phyloP scores from a whole-genome alignment of 2,329 filamentous ascomycete genomes.

The Claviceps humidiphila region DNA sequence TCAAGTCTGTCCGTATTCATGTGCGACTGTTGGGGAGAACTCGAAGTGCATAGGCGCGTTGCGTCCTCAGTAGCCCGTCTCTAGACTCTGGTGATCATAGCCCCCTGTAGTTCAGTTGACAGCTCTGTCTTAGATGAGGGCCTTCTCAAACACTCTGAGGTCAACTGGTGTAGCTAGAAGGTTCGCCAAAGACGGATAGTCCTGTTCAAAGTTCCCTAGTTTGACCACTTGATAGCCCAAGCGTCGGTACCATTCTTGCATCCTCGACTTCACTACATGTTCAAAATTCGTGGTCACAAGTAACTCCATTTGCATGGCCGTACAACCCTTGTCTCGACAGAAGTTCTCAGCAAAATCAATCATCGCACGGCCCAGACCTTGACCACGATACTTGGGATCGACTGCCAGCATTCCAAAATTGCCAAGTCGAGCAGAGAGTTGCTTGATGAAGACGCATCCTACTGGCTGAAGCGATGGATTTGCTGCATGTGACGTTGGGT shows the following conservation, averaged over 20 bases:
- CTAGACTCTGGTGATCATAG: not conserved
- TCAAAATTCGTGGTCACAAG: slow-evolving; percentile 14
- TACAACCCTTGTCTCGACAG: slow-evolving; percentile 14
- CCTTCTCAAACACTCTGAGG: slow-evolving; percentile 18
- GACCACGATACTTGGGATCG: slow-evolving; percentile 11
- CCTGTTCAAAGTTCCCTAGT: slow-evolving; percentile 14
- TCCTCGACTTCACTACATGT: slow-evolving; percentile 15
- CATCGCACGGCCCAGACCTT: slow-evolving; percentile 14
- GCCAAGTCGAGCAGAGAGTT: slow-evolving; percentile 9
- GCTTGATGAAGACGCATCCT: slow-evolving; percentile 17
- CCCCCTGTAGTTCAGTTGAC: too few species aligned
- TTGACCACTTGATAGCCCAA: slow-evolving; percentile 16
- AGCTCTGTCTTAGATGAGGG: slow-evolving; percentile 1
- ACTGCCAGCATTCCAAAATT: slow-evolving; percentile 18
- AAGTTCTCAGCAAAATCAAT: slow-evolving; percentile 16
- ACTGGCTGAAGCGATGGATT: slow-evolving; percentile 3
- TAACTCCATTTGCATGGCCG: slow-evolving; percentile 16
- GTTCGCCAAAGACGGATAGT: slow-evolving; percentile 16
- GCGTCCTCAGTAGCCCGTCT: not conserved
- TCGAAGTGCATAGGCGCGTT: not conserved
- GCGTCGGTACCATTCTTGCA: slow-evolving; percentile 16
- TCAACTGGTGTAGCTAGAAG: slow-evolving; percentile 15
- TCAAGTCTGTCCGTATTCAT: too few species aligned
- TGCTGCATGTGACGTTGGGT: not conserved
- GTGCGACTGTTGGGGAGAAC: not conserved